Conservation (phyloP, 192 early-diverging fungal genomes). For the Globomyces pollinis-pini region DNA sequence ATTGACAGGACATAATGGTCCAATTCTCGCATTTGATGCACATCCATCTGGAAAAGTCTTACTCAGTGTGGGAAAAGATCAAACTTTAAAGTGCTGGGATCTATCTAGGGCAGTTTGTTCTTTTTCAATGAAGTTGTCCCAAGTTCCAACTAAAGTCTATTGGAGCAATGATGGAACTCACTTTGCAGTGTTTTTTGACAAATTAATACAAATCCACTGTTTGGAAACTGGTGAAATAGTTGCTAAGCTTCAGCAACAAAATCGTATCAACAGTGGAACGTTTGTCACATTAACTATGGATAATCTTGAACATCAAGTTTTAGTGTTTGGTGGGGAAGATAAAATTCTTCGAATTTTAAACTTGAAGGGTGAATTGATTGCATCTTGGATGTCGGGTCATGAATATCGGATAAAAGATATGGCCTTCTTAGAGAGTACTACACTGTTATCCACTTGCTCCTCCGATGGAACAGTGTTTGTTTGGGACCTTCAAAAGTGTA, state of each 20-base stretch:
- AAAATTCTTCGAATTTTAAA: conserved; percentile 18
- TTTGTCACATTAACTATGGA: conserved; percentile 1
- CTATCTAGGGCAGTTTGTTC: conserved; percentile 31
- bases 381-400: conserved; percentile 26
- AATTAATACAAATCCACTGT: conserved; percentile 18
- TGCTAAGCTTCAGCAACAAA: not conserved
- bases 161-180: conserved; percentile 27
- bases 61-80: conserved; percentile 60
- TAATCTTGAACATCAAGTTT: conserved; percentile 1
- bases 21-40: conserved; percentile 72
- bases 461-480: conserved; percentile 38
- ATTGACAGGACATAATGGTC: conserved; percentile 60
- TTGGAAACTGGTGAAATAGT: conserved; percentile 9
- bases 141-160: conserved; percentile 22
- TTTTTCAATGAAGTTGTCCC: conserved; percentile 26
- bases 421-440: conserved; percentile 4
- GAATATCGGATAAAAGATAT: conserved; percentile 39
- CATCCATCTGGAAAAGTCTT: conserved; percentile 96
- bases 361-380: conserved; percentile 1
- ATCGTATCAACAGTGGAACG: not conserved
- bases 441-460: conserved; percentile 32
- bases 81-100: conserved; percentile 42
- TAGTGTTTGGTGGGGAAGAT: conserved; percentile 36
- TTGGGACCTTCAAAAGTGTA: conserved; percentile 30
- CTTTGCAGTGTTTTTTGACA: conserved; percentile 32